phyloP scores from a whole-genome alignment of 495 filamentous ascomycete genomes.

The Opeltia flavorubescens region DNA sequence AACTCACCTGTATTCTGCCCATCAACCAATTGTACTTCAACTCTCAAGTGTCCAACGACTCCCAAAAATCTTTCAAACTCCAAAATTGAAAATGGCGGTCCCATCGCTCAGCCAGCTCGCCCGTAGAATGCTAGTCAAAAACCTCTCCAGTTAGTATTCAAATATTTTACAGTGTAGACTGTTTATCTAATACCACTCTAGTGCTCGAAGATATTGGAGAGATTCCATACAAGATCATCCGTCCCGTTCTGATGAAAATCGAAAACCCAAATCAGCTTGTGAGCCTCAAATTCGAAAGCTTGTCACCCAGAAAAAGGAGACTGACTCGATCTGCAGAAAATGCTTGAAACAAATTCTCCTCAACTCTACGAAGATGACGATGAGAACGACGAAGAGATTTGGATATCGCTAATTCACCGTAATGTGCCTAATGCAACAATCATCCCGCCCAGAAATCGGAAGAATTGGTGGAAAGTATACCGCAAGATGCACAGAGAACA shows the following conservation, averaged over 20 bases:
- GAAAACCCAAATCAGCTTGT: slow-evolving; percentile 54
- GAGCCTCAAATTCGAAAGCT: slow-evolving; percentile 7
- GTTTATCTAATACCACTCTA: slow-evolving; percentile 11
- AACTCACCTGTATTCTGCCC: too few species aligned
- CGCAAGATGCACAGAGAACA: slow-evolving; percentile 30
- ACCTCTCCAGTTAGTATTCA: slow-evolving; percentile 27
- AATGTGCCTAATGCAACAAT: slow-evolving; percentile 46
- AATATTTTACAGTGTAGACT: too few species aligned
- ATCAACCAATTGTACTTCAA: too few species aligned
- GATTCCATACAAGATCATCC: slow-evolving; percentile 44
- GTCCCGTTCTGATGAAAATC: slow-evolving; percentile 46
- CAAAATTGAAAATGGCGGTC: slow-evolving; percentile 32
- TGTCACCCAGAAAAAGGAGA: background rate
- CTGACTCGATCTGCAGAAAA: slow-evolving; percentile 24
- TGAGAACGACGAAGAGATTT: slow-evolving; percentile 50
- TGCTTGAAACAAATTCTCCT: slow-evolving; percentile 49
- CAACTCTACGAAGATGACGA: slow-evolving; percentile 44
- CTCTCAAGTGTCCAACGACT: too few species aligned
- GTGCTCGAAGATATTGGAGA: slow-evolving; percentile 50
- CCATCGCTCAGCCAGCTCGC: slow-evolving; percentile 29
- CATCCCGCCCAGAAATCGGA: slow-evolving; percentile 38
- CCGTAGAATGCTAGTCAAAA: slow-evolving; percentile 30
- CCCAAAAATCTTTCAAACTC: too few species aligned
- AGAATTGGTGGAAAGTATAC: slow-evolving; percentile 54
- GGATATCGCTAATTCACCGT: slow-evolving; percentile 52